These are phyloP conservation scores for Podospora pseudopauciseta DNA, from an alignment of 495 filamentous ascomycete genomes.

Conservation along the genomic window DNA sequence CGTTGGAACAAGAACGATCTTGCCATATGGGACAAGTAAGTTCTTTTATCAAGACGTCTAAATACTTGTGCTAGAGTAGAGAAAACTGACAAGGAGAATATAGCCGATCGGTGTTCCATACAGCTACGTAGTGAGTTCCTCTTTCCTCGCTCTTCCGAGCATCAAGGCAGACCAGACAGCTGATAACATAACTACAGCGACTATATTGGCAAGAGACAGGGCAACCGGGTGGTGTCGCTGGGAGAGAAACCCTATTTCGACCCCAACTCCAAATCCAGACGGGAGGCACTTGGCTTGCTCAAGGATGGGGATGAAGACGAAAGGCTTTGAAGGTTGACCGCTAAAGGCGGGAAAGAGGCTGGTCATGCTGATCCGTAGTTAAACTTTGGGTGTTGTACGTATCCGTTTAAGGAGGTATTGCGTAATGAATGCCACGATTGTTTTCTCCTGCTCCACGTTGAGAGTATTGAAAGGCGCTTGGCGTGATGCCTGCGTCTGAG, in stretches of 20 bases:
- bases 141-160: slow-evolving; percentile 8
- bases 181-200: slow-evolving; percentile 33
- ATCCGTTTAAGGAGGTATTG: neutral
- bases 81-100: slow-evolving; percentile 8
- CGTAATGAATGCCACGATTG: neutral
- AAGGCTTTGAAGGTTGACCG: neutral
- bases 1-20: slow-evolving; percentile 60
- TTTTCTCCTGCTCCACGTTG: neutral
- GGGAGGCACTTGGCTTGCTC: slow-evolving; percentile 48
- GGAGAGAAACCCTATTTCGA: slow-evolving; percentile 65
- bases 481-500: neutral
- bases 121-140: slow-evolving; percentile 48
- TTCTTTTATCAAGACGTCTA: neutral
- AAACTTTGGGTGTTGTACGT: too few species aligned
- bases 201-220: slow-evolving; percentile 52
- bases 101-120: slow-evolving; percentile 61
- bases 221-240: slow-evolving; percentile 59
- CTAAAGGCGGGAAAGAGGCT: too few species aligned
- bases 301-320: neutral
- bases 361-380: too few species aligned
- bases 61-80: neutral
- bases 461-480: neutral
- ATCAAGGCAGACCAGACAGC: slow-evolving; percentile 20
- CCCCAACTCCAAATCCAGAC: slow-evolving; percentile 53
- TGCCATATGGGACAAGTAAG: slow-evolving; percentile 66